These are phyloP conservation scores for Tetracladium setigerum DNA, from an alignment of 495 filamentous ascomycete species.

Conservation along the genomic window DNA sequence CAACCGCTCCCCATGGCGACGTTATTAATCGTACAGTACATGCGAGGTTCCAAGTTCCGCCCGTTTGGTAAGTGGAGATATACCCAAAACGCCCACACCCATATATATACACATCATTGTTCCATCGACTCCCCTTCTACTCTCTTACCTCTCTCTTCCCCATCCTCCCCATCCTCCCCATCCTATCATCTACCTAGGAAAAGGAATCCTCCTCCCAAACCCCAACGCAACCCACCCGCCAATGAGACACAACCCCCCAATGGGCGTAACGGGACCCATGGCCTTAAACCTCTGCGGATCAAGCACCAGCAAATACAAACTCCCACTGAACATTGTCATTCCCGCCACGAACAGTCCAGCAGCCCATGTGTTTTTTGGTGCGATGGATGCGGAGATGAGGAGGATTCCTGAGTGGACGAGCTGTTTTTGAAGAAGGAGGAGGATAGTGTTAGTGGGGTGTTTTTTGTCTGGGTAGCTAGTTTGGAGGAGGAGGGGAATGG, in stretches of 20 bases:
- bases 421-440: no score
- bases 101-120: not conserved
- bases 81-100: no score
- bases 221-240: slow-evolving; percentile 46
- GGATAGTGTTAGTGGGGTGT: not conserved
- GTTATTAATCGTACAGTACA: no score
- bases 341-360: slow-evolving; percentile 31
- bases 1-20: no score
- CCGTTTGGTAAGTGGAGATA: no score
- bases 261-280: slow-evolving; percentile 50
- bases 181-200: slow-evolving; percentile 6
- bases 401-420: slow-evolving; percentile 50
- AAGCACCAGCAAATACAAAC: slow-evolving; percentile 50
- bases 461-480: not conserved
- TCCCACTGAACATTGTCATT: slow-evolving; percentile 50
- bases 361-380: slow-evolving; percentile 37
- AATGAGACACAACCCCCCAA: slow-evolving; percentile 52
- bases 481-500: not conserved
- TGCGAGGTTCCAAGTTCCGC: no score
- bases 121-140: not conserved
- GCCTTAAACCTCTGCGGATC: slow-evolving; percentile 46
- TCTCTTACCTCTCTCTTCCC: not conserved
- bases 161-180: not conserved
- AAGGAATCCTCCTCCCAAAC: slow-evolving; percentile 25
- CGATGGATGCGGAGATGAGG: slow-evolving; percentile 38